These are phyloP conservation scores for Zangia roseola DNA, from an alignment of 768 basidiomycete species.

Conservation along the genomic window DNA sequence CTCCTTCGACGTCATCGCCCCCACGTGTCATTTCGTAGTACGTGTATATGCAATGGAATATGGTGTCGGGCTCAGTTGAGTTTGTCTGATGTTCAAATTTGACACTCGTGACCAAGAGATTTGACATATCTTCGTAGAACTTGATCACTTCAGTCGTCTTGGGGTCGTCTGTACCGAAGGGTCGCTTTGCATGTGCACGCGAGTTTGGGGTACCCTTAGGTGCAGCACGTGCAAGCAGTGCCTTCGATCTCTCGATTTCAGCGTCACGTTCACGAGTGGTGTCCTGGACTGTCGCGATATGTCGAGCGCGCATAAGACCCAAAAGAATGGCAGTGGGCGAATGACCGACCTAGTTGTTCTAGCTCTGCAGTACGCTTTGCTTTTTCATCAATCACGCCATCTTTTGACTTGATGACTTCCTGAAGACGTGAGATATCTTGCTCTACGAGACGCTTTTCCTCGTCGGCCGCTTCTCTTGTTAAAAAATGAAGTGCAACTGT, in stretches of 20 bases:
- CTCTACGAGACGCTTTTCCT: constrained; percentile 56
- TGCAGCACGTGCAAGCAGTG: constrained; percentile 41
- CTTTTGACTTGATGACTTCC: constrained; percentile 42
- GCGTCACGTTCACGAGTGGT: constrained; percentile 54
- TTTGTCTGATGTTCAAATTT: constrained; percentile 40
- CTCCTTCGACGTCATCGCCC: constrained; percentile 34
- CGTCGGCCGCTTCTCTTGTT: constrained; percentile 71
- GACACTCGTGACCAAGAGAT: constrained; percentile 66
- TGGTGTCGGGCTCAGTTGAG: constrained; percentile 47
- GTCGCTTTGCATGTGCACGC: constrained; percentile 35
- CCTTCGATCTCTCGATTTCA: constrained; percentile 58
- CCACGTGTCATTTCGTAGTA: constrained; percentile 35
- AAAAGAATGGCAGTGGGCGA: neutral
- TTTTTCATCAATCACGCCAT: constrained; percentile 40
- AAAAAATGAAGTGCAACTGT: constrained; percentile 60
- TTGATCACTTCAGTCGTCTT: constrained; percentile 60
- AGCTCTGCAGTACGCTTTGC: constrained; percentile 48
- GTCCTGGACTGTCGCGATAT: constrained; percentile 43
- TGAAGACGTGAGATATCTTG: constrained; percentile 47
- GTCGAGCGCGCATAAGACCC: neutral
- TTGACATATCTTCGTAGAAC: constrained; percentile 86
- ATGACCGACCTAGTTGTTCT: constrained; percentile 50
- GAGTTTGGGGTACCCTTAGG: constrained; percentile 39
- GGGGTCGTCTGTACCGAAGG: constrained; percentile 48
- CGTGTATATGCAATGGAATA: constrained; percentile 69